Conservation (phyloP, 2,329 filamentous ascomycete species). For the Neonectria faginata region DNA sequence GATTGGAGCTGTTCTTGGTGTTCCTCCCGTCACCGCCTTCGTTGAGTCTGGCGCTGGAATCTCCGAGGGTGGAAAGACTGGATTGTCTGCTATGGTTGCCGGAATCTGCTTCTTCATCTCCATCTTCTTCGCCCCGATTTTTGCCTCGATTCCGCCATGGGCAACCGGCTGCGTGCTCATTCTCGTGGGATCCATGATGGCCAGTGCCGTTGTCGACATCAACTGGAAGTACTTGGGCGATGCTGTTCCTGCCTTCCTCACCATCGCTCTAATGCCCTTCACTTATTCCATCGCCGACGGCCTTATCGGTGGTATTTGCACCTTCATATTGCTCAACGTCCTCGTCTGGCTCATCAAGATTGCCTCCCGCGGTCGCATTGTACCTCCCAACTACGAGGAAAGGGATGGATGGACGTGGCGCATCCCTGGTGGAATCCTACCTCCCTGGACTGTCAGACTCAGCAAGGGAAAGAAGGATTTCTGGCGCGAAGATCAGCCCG, state of each 20-base stretch:
- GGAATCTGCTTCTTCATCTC: slow-evolving; percentile 88
- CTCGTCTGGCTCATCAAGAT: slow-evolving; percentile 76
- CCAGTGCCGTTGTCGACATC: slow-evolving; percentile 80
- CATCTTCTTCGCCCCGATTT: slow-evolving; percentile 91
- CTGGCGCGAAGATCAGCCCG: slow-evolving; percentile 63
- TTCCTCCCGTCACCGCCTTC: slow-evolving; percentile 86
- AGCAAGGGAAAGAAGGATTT: slow-evolving; percentile 77
- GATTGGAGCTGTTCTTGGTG: slow-evolving; percentile 81
- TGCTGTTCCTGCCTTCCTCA: slow-evolving; percentile 85
- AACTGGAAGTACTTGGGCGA: slow-evolving; percentile 92
- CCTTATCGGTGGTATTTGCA: slow-evolving; percentile 82
- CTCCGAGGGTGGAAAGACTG: slow-evolving; percentile 86
- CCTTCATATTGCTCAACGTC: slow-evolving; percentile 81
- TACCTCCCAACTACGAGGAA: slow-evolving; percentile 78
- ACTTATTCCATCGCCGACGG: slow-evolving; percentile 91
- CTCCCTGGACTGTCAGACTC: slow-evolving; percentile 77
- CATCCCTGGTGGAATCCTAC: slow-evolving; percentile 79
- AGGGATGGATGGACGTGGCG: slow-evolving; percentile 86
- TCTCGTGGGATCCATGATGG: slow-evolving; percentile 91
- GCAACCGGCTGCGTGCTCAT: slow-evolving; percentile 90
- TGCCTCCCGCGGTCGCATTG: slow-evolving; percentile 74
- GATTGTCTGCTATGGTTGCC: slow-evolving; percentile 82
- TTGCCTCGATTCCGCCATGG: slow-evolving; percentile 89
- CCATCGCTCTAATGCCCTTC: slow-evolving; percentile 88
- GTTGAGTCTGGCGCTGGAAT: slow-evolving; percentile 93